Percentiles rank a stretch among this genome's conserved stretches.
Evolutionary conservation across 768 basidiomycete genomes (phyloP).

Genomic region (Chalciporus sphaerocephalus): DNA sequence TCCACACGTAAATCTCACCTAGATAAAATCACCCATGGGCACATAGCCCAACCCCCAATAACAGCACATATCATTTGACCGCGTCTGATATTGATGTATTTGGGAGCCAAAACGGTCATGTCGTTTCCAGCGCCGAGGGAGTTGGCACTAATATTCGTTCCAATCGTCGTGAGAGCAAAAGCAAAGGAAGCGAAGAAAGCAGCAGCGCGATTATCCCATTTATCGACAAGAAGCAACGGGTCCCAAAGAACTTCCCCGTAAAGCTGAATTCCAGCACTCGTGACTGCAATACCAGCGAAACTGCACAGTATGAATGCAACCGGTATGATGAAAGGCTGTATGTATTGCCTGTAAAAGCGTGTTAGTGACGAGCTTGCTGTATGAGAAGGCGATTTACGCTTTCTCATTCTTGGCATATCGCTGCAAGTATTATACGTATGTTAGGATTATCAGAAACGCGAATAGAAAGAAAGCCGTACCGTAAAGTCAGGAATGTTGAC

Average conservation of each 20-base stretch:
- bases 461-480: constrained; percentile 18
- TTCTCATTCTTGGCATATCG: constrained; percentile 67
- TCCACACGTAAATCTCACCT: constrained; percentile 20
- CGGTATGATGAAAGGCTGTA: constrained; percentile 75
- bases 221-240: constrained; percentile 68
- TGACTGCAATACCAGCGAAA: constrained; percentile 78
- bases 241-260: constrained; percentile 53
- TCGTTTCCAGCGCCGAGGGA: constrained; percentile 76
- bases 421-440: constrained; percentile 33
- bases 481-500: constrained; percentile 89
- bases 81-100: constrained; percentile 66
- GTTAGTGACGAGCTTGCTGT: constrained; percentile 4
- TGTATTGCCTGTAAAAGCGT: constrained; percentile 49
- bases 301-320: constrained; percentile 70
- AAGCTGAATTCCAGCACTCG: constrained; percentile 61
- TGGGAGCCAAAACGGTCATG: constrained; percentile 70
- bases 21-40: constrained; percentile 81
- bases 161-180: constrained; percentile 42
- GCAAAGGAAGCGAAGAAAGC: constrained; percentile 80
- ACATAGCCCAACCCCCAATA: constrained; percentile 79
- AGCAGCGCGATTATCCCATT: constrained; percentile 81
- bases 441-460: no score
- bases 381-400: constrained; percentile 15
- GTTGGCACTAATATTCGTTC: constrained; percentile 56
- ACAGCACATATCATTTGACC: constrained; percentile 78